A percentile compares a stretch with the other conserved stretches of the same genome.
phyloP scores from a whole-genome alignment of 139 green algal species.

The Chlamydomonas sp. region DNA sequence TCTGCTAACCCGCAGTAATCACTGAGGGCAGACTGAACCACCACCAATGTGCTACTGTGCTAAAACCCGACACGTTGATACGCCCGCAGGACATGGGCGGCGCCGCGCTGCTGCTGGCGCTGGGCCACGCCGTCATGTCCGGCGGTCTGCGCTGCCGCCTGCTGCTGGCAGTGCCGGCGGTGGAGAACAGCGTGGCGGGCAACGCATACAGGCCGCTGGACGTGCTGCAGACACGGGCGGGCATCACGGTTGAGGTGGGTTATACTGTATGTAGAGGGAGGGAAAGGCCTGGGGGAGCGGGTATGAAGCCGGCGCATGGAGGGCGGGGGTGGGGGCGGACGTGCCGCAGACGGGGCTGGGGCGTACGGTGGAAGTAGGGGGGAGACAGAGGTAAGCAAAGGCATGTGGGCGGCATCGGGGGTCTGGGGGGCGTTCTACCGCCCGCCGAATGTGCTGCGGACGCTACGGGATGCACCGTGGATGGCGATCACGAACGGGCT shows the following conservation, averaged over 20 bases:
- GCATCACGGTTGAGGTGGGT: constrained; percentile 69
- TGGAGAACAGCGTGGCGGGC: constrained; percentile 69
- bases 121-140: constrained; percentile 65
- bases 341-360: too few species aligned
- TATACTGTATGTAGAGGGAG: background rate
- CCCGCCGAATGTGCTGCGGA: too few species aligned
- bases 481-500: too few species aligned
- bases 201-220: constrained; percentile 68
- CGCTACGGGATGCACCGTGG: too few species aligned
- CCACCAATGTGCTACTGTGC: too few species aligned
- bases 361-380: too few species aligned
- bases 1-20: too few species aligned
- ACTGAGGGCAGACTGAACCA: too few species aligned
- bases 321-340: background rate
- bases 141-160: constrained; percentile 58
- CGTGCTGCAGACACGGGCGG: constrained; percentile 61
- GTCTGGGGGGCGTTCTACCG: too few species aligned
- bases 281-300: background rate
- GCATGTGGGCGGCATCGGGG: too few species aligned
- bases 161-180: constrained; percentile 65
- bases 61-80: background rate
- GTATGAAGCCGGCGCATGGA: background rate
- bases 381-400: too few species aligned
- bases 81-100: constrained; percentile 68
- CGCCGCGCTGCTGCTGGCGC: constrained; percentile 62